Base-by-base conservation (phyloP, 805 yeast species). In the Lachancea mirantina region DNA sequence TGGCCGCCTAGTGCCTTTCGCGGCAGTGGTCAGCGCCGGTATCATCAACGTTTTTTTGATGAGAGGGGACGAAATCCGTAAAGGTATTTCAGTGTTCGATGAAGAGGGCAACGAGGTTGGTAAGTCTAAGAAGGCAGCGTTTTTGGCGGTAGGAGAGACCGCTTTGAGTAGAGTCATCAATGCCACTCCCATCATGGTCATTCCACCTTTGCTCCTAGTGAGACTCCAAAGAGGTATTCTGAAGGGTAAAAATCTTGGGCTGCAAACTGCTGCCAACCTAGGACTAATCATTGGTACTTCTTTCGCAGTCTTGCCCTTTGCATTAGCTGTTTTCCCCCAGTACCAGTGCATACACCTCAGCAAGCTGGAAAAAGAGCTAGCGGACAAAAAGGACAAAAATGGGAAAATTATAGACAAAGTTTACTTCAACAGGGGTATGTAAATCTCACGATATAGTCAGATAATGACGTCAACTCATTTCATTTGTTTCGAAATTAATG, bases 21-120 rank as follows among this genome's bases (percentile, higher is more conserved):
- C 97, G 0, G 99, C 99, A 2, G 99, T 92, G 21, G 96, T 88
- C 1, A 78, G 92, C 32, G 99, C 99, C 1, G 97, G 98, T 54
- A 68, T 92, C 20, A 94, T 87, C 23, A 92, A 92, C 47, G 96
- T 92, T n/a, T 85, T 84, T 50, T 70, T 94, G 39, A 92, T 92
- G 98, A 76, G 99, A 64, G 76, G 89, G 36, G 94, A 88, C 59
- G 99, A 92, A 61, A 78, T 92, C 52, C 76, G 76, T 47, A 81
- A 79, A 52, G 95, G 95, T 47, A 84, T 84, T 35, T 61, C 76
- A 24, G 92, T 83, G 0, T 79, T 63, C 44, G 82, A 78, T 54
- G 56, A 69, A 23, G 76, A 84, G 20, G 74, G 77, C 23, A 78
- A 77, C 20, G 68, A 73, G 19, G 76, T 77, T 8, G 92, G 92